Conservation (phyloP, 306 rosid species). For the Bauhinia variegata region DNA sequence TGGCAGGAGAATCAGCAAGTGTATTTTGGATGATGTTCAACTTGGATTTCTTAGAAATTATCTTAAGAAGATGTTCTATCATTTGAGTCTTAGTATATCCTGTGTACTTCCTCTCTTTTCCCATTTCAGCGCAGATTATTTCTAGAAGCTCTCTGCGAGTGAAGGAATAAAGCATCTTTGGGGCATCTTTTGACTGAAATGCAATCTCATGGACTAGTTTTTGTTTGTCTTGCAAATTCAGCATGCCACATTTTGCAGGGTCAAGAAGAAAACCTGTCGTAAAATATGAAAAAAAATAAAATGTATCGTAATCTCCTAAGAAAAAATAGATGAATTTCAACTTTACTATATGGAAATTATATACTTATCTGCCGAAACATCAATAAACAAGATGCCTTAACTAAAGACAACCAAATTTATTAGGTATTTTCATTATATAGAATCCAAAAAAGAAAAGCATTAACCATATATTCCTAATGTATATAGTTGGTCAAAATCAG, state of each 20-base stretch:
- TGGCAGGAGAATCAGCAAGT: conserved; percentile 39
- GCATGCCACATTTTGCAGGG: conserved; percentile 57
- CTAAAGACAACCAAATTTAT: conserved; percentile 15
- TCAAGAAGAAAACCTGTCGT: conserved; percentile 64
- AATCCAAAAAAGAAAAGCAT: conserved; percentile 19
- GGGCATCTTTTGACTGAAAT: conserved; percentile 63
- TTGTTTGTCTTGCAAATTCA: conserved; percentile 72
- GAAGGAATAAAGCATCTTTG: conserved; percentile 67
- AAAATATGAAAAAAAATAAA: conserved; percentile 25
- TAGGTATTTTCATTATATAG: background rate
- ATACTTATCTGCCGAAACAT: conserved; percentile 34
- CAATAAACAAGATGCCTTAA: conserved; percentile 14
- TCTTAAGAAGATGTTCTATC: conserved; percentile 73
- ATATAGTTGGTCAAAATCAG: conserved; percentile 19
- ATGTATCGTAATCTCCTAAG: conserved; percentile 9
- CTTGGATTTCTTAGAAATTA: conserved; percentile 64
- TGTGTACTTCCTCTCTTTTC: conserved; percentile 88
- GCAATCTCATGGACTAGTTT: conserved; percentile 72
- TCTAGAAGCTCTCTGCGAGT: conserved; percentile 82
- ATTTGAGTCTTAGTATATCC: conserved; percentile 78
- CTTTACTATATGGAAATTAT: conserved; percentile 13
- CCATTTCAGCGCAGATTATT: conserved; percentile 86
- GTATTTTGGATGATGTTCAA: conserved; percentile 31
- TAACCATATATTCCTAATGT: background rate
- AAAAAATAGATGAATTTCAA: conserved; percentile 19